Conservation (phyloP, 2,329 filamentous ascomycete species). For the Dactylellina sp. region DNA sequence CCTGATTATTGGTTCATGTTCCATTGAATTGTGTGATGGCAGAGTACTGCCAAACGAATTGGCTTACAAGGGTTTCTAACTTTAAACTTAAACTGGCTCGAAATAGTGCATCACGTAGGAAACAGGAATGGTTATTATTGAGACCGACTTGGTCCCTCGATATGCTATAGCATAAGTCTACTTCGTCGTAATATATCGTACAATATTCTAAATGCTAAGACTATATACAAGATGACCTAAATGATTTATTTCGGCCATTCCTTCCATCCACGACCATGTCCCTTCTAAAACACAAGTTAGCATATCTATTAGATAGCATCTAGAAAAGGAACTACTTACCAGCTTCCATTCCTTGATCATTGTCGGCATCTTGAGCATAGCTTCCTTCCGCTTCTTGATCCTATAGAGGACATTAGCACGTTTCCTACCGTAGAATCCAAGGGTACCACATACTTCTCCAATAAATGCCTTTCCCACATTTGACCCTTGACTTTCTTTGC, state of each 20-base stretch:
- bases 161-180: not conserved
- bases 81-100: not conserved
- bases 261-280: constrained; percentile 79
- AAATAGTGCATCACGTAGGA: not conserved
- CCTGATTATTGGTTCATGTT: not conserved
- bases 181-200: constrained; percentile 51
- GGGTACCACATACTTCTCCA: constrained; percentile 71
- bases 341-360: constrained; percentile 94
- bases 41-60: not conserved
- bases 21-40: not conserved
- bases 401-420: constrained; percentile 63
- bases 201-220: constrained; percentile 16
- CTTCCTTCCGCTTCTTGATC: constrained; percentile 87
- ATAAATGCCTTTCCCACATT: constrained; percentile 86
- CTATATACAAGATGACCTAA: constrained; percentile 26
- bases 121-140: not conserved
- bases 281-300: constrained; percentile 66
- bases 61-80: not conserved
- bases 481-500: constrained; percentile 84
- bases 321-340: constrained; percentile 68
- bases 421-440: not conserved
- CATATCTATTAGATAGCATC: not conserved
- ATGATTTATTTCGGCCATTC: constrained; percentile 73
- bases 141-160: not conserved
- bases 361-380: constrained; percentile 94